Percentiles rank a stretch among this genome's conserved stretches.
These are phyloP conservation scores for Amanita pallidorosea DNA, from an alignment of 768 basidiomycete genomes.

Conservation along the genomic window DNA sequence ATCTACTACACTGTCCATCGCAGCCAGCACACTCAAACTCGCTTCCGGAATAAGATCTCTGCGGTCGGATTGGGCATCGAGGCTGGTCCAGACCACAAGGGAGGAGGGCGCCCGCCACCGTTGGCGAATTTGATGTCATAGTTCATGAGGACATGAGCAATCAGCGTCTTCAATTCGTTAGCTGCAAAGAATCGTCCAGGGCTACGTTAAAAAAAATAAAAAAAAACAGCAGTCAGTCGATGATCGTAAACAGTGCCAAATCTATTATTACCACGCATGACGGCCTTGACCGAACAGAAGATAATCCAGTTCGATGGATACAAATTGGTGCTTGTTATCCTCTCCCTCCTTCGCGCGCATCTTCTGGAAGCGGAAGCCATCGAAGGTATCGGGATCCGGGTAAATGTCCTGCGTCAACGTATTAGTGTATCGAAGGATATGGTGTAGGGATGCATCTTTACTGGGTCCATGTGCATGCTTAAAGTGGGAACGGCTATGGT, in stretches of 20 bases:
- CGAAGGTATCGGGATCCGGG: constrained; percentile 19
- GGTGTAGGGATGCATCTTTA: background rate
- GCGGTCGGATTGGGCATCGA: constrained; percentile 19
- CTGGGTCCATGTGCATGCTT: constrained; percentile 7
- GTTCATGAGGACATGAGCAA: constrained; percentile 19
- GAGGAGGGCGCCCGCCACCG: constrained; percentile 8
- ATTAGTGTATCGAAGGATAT: background rate
- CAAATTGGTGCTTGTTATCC: constrained; percentile 18
- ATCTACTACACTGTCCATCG: no score
- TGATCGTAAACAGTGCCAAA: background rate
- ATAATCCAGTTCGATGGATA: constrained; percentile 16
- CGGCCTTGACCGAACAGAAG: constrained; percentile 23
- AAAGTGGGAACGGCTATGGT: constrained; percentile 8
- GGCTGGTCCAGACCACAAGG: constrained; percentile 6
- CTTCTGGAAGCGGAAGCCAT: constrained; percentile 31
- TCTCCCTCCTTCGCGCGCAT: constrained; percentile 18
- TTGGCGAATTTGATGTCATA: constrained; percentile 24
- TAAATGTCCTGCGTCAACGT: constrained; percentile 17
- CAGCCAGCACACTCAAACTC: background rate
- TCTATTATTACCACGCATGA: constrained; percentile 9
- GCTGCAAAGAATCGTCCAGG: constrained; percentile 28
- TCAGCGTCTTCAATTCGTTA: constrained; percentile 21
- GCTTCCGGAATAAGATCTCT: constrained; percentile 24
- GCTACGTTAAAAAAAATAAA: constrained; percentile 1
- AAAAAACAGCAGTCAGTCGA: background rate